Evolutionary conservation across 305 asterid genomes (phyloP).

Genomic region (Fraxinus dipetala): DNA sequence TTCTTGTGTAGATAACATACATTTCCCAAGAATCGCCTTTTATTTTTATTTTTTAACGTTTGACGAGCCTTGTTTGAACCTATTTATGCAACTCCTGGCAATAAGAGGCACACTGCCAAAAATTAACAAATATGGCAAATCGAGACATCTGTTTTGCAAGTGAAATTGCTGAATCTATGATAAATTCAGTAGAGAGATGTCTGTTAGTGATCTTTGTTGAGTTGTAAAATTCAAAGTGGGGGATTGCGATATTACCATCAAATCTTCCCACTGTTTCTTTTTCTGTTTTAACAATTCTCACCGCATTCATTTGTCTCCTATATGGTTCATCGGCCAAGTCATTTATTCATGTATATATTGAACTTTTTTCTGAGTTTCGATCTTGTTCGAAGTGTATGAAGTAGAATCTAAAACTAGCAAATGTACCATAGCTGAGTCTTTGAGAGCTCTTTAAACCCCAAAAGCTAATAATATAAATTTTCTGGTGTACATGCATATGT

Average conservation of each 20-base stretch:
- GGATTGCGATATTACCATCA: neutral
- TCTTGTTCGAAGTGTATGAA: constrained; percentile 24
- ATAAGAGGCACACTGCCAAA: neutral
- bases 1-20: neutral
- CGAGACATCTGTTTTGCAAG: constrained; percentile 11
- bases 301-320: constrained; percentile 18
- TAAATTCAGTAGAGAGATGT: constrained; percentile 1
- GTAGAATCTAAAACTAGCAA: constrained; percentile 9
- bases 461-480: neutral
- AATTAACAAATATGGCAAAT: constrained; percentile 5
- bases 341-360: constrained; percentile 10
- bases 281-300: constrained; percentile 1
- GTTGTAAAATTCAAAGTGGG: constrained; percentile 7
- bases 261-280: neutral
- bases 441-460: constrained; percentile 2
- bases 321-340: constrained; percentile 17
- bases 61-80: constrained; percentile 17
- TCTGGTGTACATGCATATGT: neutral
- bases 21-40: neutral
- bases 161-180: constrained; percentile 12
- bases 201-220: constrained; percentile 13
- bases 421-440: constrained; percentile 16
- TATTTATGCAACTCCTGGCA: constrained; percentile 4
- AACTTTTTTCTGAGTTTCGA: constrained; percentile 4
- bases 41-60: neutral